A percentile compares a stretch with the other conserved stretches of the same genome.
Evolutionary conservation across 2,329 filamentous ascomycete species (phyloP).

Genomic region (Botrytis paeoniae): DNA sequence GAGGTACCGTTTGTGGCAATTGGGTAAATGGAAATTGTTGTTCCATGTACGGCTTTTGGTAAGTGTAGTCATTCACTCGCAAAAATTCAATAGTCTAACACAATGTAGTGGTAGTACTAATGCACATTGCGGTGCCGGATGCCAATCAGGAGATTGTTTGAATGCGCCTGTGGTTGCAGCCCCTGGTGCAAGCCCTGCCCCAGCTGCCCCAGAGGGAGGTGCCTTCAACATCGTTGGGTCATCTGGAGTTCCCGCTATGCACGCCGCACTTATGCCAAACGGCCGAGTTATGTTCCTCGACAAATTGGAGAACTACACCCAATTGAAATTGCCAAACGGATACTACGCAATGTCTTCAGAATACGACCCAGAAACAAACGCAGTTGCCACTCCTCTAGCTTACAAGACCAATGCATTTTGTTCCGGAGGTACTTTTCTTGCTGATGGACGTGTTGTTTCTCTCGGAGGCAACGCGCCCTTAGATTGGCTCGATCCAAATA

Average conservation of each 20-base stretch:
- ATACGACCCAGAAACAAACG: slow-evolving; percentile 52
- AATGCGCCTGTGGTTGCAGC: slow-evolving; percentile 40
- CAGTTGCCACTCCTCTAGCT: slow-evolving; percentile 43
- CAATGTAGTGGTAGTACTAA: slow-evolving; percentile 40
- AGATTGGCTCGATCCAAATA: slow-evolving; percentile 53
- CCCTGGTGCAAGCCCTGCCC: slow-evolving; percentile 41
- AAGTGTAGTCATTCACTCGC: slow-evolving; percentile 19
- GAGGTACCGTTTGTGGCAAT: slow-evolving; percentile 49
- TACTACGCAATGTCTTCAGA: slow-evolving; percentile 59
- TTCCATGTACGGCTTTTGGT: slow-evolving; percentile 56
- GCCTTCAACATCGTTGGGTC: slow-evolving; percentile 49
- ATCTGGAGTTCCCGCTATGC: slow-evolving; percentile 62
- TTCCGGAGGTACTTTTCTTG: slow-evolving; percentile 56
- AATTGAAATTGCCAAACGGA: slow-evolving; percentile 52
- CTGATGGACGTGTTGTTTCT: slow-evolving; percentile 53
- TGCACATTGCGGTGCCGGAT: slow-evolving; percentile 54
- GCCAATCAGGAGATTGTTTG: slow-evolving; percentile 52
- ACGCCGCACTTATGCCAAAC: slow-evolving; percentile 57
- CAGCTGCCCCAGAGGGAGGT: slow-evolving; percentile 45
- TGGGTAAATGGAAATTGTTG: slow-evolving; percentile 54
- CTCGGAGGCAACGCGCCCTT: slow-evolving; percentile 58
- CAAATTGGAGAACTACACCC: slow-evolving; percentile 61
- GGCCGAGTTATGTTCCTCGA: slow-evolving; percentile 59
- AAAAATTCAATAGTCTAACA: slow-evolving; percentile 21
- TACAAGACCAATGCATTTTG: slow-evolving; percentile 61